Evolutionary conservation across 108 stramenopile species (phyloP).

Genomic region (Bacterosira constricta): DNA sequence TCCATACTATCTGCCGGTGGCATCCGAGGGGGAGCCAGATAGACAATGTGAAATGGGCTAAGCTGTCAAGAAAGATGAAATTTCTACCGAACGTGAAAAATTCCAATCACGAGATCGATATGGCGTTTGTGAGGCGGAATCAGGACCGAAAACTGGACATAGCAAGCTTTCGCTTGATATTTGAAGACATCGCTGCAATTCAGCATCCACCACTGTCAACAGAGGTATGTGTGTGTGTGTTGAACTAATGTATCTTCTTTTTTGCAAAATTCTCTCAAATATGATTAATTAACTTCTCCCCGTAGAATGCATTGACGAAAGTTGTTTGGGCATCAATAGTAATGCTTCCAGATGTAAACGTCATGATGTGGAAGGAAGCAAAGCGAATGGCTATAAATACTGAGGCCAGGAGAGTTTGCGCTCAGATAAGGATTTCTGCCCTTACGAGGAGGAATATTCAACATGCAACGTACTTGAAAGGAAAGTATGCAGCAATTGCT

Average conservation of each 20-base stretch:
- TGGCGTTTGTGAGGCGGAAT: slow-evolving; percentile 43
- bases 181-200: slow-evolving; percentile 48
- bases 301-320: slow-evolving; percentile 29
- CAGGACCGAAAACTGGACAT: slow-evolving; percentile 45
- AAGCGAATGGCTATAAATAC: slow-evolving; percentile 52
- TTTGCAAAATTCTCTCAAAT: neutral
- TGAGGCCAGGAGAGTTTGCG: slow-evolving; percentile 52
- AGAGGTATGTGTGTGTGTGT: slow-evolving; percentile 17
- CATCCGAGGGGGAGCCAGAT: slow-evolving; percentile 46
- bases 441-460: slow-evolving; percentile 30
- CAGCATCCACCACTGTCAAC: slow-evolving; percentile 33
- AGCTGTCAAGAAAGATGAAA: slow-evolving; percentile 56
- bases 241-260: neutral
- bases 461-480: slow-evolving; percentile 12
- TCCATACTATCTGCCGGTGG: slow-evolving; percentile 50
- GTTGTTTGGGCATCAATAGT: slow-evolving; percentile 49
- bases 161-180: slow-evolving; percentile 28
- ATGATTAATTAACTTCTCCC: neutral
- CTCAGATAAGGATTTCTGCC: slow-evolving; percentile 45
- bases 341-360: slow-evolving; percentile 56
- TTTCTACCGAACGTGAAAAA: slow-evolving; percentile 49
- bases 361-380: slow-evolving; percentile 57
- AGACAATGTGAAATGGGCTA: slow-evolving; percentile 63
- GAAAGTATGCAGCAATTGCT: slow-evolving; percentile 12
- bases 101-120: slow-evolving; percentile 53